Conservation (phyloP, 495 filamentous ascomycete genomes). For the Parathielavia appendiculata region DNA sequence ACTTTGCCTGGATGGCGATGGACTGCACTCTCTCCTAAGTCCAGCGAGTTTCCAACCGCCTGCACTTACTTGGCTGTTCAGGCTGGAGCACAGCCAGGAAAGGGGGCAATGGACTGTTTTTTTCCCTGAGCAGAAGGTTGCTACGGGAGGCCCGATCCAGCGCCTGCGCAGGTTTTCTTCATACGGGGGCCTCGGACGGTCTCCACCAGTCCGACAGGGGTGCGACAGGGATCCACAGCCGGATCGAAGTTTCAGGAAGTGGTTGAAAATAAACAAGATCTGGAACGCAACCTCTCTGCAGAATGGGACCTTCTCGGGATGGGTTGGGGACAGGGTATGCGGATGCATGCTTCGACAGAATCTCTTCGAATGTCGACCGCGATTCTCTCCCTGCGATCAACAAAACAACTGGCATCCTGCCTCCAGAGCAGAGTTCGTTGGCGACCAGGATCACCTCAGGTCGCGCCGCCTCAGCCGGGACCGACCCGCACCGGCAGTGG, state of each 20-base stretch:
- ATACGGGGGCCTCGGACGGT: conserved; percentile 20
- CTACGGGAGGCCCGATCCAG: conserved; percentile 25
- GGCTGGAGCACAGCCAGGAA: conserved; percentile 10
- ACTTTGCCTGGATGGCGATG: conserved; percentile 12
- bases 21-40: conserved; percentile 9
- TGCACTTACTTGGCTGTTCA: conserved; percentile 18
- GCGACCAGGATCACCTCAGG: conserved; percentile 9
- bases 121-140: conserved; percentile 12
- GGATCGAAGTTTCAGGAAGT: conserved; percentile 16
- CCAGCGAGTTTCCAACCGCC: conserved; percentile 20
- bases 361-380: neutral
- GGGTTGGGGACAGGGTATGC: no score
- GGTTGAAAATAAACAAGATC: conserved; percentile 33
- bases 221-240: conserved; percentile 17
- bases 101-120: conserved; percentile 28
- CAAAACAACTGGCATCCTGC: neutral
- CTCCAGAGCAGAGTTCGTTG: conserved; percentile 7
- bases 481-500: conserved; percentile 10
- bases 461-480: conserved; percentile 6
- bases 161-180: conserved; percentile 19
- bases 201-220: conserved; percentile 24
- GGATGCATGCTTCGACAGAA: neutral
- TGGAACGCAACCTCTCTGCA: conserved; percentile 24
- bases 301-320: neutral
- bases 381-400: neutral